A percentile compares a stretch with the other conserved stretches of the same genome.
Conservation (phyloP, 352 stramenopile genomes). For the Phytophthora palmivora region DNA sequence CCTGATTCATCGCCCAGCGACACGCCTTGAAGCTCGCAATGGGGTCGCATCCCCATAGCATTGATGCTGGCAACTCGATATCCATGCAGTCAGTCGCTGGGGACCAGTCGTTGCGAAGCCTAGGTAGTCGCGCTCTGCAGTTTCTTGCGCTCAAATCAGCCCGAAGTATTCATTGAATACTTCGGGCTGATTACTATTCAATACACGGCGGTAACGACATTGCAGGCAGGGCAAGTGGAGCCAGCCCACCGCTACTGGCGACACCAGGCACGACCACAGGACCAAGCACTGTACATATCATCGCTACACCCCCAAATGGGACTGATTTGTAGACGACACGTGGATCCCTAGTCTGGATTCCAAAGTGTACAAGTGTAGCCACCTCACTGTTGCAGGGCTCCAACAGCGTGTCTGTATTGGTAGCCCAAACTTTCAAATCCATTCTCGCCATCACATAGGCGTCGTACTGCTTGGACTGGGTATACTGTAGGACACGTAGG, state of each 20-base stretch:
- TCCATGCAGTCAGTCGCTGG: neutral
- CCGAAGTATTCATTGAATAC: too few species aligned
- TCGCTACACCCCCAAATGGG: too few species aligned
- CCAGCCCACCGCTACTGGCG: constrained; percentile 1
- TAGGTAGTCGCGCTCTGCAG: constrained; percentile 12
- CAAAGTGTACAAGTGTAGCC: constrained; percentile 2
- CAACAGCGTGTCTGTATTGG: constrained; percentile 15
- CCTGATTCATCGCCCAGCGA: constrained; percentile 29
- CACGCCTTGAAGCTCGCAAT: constrained; percentile 13
- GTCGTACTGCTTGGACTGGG: too few species aligned
- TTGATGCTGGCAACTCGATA: neutral
- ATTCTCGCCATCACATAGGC: neutral
- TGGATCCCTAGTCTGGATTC: neutral
- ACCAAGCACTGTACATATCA: too few species aligned
- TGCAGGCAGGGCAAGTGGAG: too few species aligned
- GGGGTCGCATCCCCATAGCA: constrained; percentile 2
- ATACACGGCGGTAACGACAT: too few species aligned
- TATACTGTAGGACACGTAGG: too few species aligned
- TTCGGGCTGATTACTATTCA: too few species aligned
- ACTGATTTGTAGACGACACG: too few species aligned
- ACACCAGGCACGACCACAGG: constrained; percentile 1
- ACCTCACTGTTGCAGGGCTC: neutral
- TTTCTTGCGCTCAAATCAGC: constrained; percentile 10
- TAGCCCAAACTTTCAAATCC: constrained; percentile 34
- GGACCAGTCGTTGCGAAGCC: constrained; percentile 5